Evolutionary conservation across 306 rosid species (phyloP).

Genomic region (Begonia fuchsioides): DNA sequence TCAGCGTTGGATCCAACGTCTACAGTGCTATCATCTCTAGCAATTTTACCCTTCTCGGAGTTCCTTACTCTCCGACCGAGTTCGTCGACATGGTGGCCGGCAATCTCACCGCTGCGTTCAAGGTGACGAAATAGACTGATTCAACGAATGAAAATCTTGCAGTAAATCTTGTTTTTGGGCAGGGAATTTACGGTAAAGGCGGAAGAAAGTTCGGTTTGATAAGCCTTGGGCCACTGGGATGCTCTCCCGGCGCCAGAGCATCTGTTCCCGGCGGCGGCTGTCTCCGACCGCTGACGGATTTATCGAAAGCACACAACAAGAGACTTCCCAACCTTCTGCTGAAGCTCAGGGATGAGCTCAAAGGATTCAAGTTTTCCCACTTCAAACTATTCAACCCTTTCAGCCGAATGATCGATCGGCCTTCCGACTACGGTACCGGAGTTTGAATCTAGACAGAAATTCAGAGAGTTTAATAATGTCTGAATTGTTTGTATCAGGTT

Average conservation of each 20-base stretch:
- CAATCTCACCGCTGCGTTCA: slow-evolving; percentile 20
- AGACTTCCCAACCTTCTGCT: neutral
- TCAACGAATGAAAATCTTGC: neutral
- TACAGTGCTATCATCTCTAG: slow-evolving; percentile 7
- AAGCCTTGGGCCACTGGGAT: slow-evolving; percentile 13
- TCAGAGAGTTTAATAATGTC: too few species aligned
- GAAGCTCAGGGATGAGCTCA: slow-evolving; percentile 1
- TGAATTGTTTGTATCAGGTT: slow-evolving; percentile 12
- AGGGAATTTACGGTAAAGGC: slow-evolving; percentile 31
- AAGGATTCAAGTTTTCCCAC: slow-evolving; percentile 5
- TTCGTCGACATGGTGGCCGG: slow-evolving; percentile 24
- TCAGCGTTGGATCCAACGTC: slow-evolving; percentile 28
- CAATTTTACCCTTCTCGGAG: slow-evolving; percentile 1
- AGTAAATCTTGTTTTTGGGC: too few species aligned
- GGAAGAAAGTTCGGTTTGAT: slow-evolving; percentile 40
- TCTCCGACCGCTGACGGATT: slow-evolving; percentile 4
- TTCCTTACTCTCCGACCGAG: slow-evolving; percentile 12
- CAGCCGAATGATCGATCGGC: neutral
- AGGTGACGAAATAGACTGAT: slow-evolving; percentile 9
- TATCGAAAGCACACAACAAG: slow-evolving; percentile 1
- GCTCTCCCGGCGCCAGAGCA: slow-evolving; percentile 21
- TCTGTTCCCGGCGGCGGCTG: slow-evolving; percentile 12
- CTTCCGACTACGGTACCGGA: slow-evolving; percentile 1
- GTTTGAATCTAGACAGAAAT: neutral
- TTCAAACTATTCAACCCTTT: neutral